Evolutionary conservation across 108 stramenopile species (phyloP).

Genomic region (Craspedostauros australis): DNA sequence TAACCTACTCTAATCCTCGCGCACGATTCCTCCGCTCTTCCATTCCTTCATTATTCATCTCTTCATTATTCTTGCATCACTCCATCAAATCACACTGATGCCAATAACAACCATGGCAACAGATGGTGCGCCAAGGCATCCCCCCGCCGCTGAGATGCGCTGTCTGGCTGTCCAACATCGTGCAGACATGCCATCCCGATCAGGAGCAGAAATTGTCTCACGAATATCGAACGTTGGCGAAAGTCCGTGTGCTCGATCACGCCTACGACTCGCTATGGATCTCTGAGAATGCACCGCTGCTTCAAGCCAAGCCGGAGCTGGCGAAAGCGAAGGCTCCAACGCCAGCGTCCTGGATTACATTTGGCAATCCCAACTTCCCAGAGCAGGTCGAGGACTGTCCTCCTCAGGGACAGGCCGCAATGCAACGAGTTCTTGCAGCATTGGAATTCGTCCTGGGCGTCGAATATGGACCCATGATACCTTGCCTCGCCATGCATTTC

Average conservation of each 20-base stretch:
- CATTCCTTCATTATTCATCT: not conserved
- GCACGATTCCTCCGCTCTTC: not conserved
- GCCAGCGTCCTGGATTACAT: no score
- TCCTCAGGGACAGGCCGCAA: slow-evolving; percentile 14
- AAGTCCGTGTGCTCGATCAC: slow-evolving; percentile 32
- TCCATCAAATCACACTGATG: no score
- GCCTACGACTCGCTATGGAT: slow-evolving; percentile 28
- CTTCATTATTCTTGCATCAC: slow-evolving; percentile 1
- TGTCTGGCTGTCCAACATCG: slow-evolving; percentile 73
- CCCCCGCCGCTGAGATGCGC: slow-evolving; percentile 79
- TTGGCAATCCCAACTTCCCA: slow-evolving; percentile 19
- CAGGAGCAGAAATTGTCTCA: slow-evolving; percentile 36
- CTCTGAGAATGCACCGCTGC: not conserved
- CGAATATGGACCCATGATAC: slow-evolving; percentile 62
- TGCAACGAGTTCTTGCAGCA: slow-evolving; percentile 43
- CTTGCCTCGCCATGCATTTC: slow-evolving; percentile 39
- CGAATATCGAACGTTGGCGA: slow-evolving; percentile 59
- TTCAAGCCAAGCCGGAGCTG: not conserved
- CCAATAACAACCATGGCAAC: no score
- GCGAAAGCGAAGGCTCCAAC: not conserved
- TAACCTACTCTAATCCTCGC: no score
- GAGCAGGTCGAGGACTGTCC: slow-evolving; percentile 2
- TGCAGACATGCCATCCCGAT: slow-evolving; percentile 51
- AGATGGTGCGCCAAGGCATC: slow-evolving; percentile 60
- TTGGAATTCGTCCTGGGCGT: slow-evolving; percentile 45